phyloP scores from a whole-genome alignment of 1,284 basidiomycete genomes.

The Tilletia caries region DNA sequence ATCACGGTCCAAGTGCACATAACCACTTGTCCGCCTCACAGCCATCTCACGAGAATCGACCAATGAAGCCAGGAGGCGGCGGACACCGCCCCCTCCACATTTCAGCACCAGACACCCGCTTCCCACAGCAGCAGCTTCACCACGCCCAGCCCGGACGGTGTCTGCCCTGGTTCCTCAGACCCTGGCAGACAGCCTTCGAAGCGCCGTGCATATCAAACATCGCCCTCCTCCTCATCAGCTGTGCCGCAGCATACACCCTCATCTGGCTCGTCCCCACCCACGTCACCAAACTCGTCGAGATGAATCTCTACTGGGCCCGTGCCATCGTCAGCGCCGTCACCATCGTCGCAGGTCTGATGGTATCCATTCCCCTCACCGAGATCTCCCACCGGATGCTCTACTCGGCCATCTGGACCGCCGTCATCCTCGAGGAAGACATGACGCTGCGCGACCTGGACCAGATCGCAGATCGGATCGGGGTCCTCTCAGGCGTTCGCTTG shows the following conservation, averaged over 20 bases:
- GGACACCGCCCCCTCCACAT: too few species aligned
- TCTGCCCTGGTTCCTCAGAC: neutral
- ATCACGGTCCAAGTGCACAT: neutral
- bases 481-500: neutral
- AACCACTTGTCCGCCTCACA: neutral
- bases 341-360: neutral
- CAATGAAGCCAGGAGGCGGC: too few species aligned
- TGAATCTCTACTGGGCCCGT: neutral
- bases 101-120: too few species aligned
- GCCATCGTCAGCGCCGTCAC: neutral
- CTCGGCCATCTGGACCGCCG: conserved; percentile 3
- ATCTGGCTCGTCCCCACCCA: neutral
- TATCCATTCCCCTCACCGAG: neutral
- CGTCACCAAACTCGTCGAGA: neutral
- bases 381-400: neutral
- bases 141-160: too few species aligned
- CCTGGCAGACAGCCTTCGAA: neutral
- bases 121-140: too few species aligned
- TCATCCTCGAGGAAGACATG: conserved; percentile 1
- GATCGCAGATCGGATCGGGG: neutral
- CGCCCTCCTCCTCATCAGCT: conserved; percentile 8
- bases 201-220: neutral
- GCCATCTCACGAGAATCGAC: neutral
- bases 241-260: neutral
- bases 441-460: neutral